Evolutionary conservation across 306 rosid genomes (phyloP), one percentile per base, ranked within the genome.

Genomic region (Rosa rugosa): DNA sequence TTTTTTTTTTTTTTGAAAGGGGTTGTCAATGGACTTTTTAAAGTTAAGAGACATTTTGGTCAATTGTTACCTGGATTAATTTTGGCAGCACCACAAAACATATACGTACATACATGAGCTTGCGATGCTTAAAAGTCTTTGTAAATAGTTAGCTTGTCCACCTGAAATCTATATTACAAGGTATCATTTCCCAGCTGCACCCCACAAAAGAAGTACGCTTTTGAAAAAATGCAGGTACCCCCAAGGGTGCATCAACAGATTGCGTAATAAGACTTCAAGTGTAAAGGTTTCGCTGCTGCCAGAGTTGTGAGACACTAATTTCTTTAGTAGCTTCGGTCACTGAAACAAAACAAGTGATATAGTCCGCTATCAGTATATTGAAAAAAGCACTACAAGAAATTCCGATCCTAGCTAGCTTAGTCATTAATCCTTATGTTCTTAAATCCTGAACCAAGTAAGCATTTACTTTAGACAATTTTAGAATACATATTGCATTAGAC

Each of bases 151-250:
- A 34, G 11, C 11, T 38, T 54, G 76, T 53, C 46, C 47, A 38
- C 36, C 67, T 54, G 45, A 73, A 54, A 73, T n/a, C 77, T 40
- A 57, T 40, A n/a, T 56, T 74, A 73, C 77, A 73, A 36, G 20
- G 77, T 73, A 5, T 10, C 22, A 51, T 46, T 34, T 72, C 11
- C 18, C 10, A 18, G 76, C 45, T 72, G 27, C 22, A 50, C 75
- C 50, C 62, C 75, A 16, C 25, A 14, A 49, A 17, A 8, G 31
- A 68, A 68, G 72, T 53, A 9, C 6, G 20, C 20, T 49, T 49
- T 13, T 16, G 20, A 20, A 56, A 23, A 73, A 73, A 40, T 13
- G 68, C 40, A n/a, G 50, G 36, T 49, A 14, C 20, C 38, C 6
- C 46, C 68, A 7, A 6, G 50, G 40, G 68, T 20, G 3, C 16